Evolutionary conservation across 352 stramenopile species (phyloP), one percentile per base, ranked within the genome.

Genomic region (Phytophthora vignae): DNA sequence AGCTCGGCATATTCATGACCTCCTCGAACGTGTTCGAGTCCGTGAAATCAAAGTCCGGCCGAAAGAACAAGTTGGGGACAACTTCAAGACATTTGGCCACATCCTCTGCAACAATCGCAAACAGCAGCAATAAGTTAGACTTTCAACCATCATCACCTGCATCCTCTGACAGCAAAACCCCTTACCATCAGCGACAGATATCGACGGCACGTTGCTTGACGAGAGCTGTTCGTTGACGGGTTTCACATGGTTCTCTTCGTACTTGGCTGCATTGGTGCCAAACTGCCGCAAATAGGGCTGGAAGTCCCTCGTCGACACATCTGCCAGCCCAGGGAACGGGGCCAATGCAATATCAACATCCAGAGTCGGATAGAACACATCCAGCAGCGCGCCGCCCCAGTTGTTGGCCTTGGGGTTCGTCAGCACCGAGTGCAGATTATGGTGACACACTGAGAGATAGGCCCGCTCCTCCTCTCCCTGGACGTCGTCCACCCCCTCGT

Each of bases 341-440:
- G 92, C 76, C 55, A 94, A 67, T 12, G 73, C 72, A 62, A 94
- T 86, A 40, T 96, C 89, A 4, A 84, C 62, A 49, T 93, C 87
- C 22, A 93, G 72, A 8, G 79, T 78, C 56, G 87, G 86, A 48
- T 91, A 93, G 22, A 96, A 81, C 54, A 79, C 86, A 52, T 96
- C 89, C 6, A 96, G 76, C 49, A 95, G 56, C 22, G 84, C 78
- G 40, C 80, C 82, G 54, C 85, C 73, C 89, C 89, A 96, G 71
- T 87, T 81, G 50, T 62, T 87, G 6, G 81, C 86, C 60, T 93
- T 91, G 5, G 90, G 90, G 53, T 94, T 94, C 0, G 84, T 91
- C 38, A 96, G 76, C 57, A 96, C 90, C 31, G 90, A 95, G 75
- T 96, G 87, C 27, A 96, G 65, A 60, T 96, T 96, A 70, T 96